Evolutionary conservation across 2,329 filamentous ascomycete genomes (phyloP).

Genomic region (Sporothrix schenckii): DNA sequence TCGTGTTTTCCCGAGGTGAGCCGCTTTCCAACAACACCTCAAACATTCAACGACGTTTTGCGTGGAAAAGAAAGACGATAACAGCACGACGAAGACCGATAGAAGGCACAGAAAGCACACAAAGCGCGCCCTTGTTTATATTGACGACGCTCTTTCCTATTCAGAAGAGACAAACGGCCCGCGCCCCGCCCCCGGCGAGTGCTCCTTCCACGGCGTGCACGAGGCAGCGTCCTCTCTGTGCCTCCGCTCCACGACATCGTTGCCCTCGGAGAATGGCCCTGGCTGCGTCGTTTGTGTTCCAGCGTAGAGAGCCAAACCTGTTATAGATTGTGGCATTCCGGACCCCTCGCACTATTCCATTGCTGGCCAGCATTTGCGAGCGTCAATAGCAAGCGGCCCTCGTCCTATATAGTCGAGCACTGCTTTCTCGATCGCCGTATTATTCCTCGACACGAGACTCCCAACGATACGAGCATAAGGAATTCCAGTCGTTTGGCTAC

Average conservation of each 20-base stretch:
- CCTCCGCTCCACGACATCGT: not conserved
- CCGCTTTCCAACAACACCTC: constrained; percentile 9
- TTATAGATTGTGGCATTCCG: not conserved
- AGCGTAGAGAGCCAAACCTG: not conserved
- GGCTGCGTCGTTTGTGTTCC: constrained; percentile 10
- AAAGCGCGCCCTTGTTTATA: not conserved
- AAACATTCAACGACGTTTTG: not conserved
- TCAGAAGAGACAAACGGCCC: not conserved
- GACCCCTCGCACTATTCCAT: not conserved
- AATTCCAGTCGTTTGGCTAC: no score
- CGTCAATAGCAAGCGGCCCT: not conserved
- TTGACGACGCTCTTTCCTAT: not conserved
- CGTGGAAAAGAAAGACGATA: not conserved
- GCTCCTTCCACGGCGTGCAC: not conserved
- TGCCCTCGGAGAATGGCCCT: constrained; percentile 22
- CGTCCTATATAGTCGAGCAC: not conserved
- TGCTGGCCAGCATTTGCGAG: not conserved
- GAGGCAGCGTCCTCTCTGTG: not conserved
- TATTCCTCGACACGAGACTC: not conserved
- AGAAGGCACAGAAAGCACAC: not conserved
- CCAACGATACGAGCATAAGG: no score
- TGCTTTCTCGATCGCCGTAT: not conserved
- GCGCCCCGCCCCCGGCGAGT: constrained; percentile 6
- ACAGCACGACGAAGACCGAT: not conserved
- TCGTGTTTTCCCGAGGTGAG: no score